These are phyloP conservation scores for Xanthoceras sorbifolium DNA, from an alignment of 345 rosid genomes.

Conservation along the genomic window DNA sequence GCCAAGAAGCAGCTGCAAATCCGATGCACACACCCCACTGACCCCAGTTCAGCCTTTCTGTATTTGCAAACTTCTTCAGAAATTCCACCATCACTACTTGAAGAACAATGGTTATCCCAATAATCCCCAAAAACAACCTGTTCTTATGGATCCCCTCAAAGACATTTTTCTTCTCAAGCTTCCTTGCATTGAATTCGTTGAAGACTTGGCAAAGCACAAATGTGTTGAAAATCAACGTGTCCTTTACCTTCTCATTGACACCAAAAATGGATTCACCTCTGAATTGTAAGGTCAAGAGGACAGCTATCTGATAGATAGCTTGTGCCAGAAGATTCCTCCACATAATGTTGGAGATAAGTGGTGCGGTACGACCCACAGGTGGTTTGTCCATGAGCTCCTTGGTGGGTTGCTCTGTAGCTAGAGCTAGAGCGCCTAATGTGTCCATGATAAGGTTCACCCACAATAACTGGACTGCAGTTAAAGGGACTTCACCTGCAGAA, in stretches of 20 bases:
- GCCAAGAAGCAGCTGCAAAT: constrained; percentile 66
- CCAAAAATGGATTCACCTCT: constrained; percentile 59
- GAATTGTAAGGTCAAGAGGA: constrained; percentile 69
- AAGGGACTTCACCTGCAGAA: constrained; percentile 68
- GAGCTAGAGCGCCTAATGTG: constrained; percentile 74
- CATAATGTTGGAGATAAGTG: constrained; percentile 69
- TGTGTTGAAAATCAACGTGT: constrained; percentile 68
- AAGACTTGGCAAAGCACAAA: constrained; percentile 79
- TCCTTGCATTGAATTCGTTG: constrained; percentile 80
- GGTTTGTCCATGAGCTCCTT: constrained; percentile 61
- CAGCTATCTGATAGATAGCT: constrained; percentile 58
- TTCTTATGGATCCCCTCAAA: constrained; percentile 66
- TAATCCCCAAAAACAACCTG: constrained; percentile 61
- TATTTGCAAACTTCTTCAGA: constrained; percentile 66
- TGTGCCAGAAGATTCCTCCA: constrained; percentile 79
- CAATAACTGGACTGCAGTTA: constrained; percentile 66
- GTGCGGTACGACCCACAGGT: constrained; percentile 62
- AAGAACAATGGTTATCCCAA: constrained; percentile 50
- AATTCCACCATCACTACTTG: constrained; percentile 79
- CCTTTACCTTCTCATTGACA: constrained; percentile 50
- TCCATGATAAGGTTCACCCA: constrained; percentile 88
- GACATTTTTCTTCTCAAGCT: constrained; percentile 73
- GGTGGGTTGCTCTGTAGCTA: constrained; percentile 70
- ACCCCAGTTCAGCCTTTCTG: constrained; percentile 65
- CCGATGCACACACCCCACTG: constrained; percentile 70